Conservation (phyloP, 2,329 filamentous ascomycete species). For the Trichoderma koningii region DNA sequence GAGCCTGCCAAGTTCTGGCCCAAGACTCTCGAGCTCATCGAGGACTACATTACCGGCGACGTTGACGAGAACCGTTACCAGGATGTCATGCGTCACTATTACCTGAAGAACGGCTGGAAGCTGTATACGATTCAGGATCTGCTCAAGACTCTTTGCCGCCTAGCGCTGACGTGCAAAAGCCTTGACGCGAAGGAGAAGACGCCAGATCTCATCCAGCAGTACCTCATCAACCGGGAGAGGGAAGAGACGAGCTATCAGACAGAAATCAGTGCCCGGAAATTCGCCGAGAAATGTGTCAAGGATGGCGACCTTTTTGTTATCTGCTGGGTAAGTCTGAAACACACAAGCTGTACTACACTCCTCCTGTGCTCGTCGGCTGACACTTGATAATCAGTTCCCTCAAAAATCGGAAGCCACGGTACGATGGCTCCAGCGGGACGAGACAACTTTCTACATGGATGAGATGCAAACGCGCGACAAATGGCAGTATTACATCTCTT, state of each 20-base stretch:
- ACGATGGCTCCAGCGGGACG: slow-evolving; percentile 68
- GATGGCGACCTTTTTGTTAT: slow-evolving; percentile 91
- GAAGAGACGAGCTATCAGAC: slow-evolving; percentile 87
- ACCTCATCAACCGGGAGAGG: slow-evolving; percentile 76
- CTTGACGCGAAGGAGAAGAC: slow-evolving; percentile 91
- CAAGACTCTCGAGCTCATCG: slow-evolving; percentile 81
- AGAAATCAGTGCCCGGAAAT: slow-evolving; percentile 87
- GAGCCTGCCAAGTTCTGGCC: slow-evolving; percentile 74
- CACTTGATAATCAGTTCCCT: slow-evolving; percentile 58
- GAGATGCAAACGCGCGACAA: slow-evolving; percentile 80
- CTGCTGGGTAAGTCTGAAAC: slow-evolving; percentile 71
- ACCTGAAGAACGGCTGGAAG: slow-evolving; percentile 87
- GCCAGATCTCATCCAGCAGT: slow-evolving; percentile 83
- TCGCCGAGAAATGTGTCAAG: slow-evolving; percentile 89
- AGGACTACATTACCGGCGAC: slow-evolving; percentile 81
- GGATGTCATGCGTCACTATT: slow-evolving; percentile 88
- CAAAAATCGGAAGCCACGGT: slow-evolving; percentile 67
- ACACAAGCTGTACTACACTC: not conserved
- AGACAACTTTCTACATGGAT: slow-evolving; percentile 81
- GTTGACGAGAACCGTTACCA: slow-evolving; percentile 83
- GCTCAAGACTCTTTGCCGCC: slow-evolving; percentile 76
- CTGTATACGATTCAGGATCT: slow-evolving; percentile 92
- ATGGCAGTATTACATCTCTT: slow-evolving; percentile 96
- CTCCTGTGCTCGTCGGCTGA: slow-evolving; percentile 28
- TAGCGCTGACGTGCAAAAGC: slow-evolving; percentile 80